Base-by-base conservation (phyloP, 75 land plant species). In the Cupressus sempervirens region DNA sequence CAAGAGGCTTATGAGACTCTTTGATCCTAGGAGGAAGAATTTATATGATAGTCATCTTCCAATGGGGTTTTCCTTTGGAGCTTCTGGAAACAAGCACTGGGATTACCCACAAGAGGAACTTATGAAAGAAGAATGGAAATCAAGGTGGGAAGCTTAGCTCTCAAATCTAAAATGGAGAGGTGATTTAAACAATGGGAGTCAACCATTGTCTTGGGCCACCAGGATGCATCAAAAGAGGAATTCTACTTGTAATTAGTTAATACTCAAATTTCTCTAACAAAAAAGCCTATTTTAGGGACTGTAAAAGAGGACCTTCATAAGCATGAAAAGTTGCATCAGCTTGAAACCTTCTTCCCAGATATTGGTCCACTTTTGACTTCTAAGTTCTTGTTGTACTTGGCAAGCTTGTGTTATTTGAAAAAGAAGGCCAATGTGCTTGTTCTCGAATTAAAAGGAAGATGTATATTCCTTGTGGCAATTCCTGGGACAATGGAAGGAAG, bases 1-100 rank as follows among this genome's bases (percentile, higher is more conserved):
- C n/a, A n/a, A n/a, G n/a, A n/a, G n/a, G n/a, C n/a, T n/a, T n/a
- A n/a, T n/a, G n/a, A n/a, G n/a, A n/a, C n/a, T n/a, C n/a, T n/a
- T n/a, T n/a, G n/a, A n/a, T n/a, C n/a, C n/a, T n/a, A n/a, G n/a
- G n/a, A n/a, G n/a, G n/a, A n/a, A n/a, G n/a, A n/a, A n/a, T n/a
- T n/a, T n/a, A n/a, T n/a, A n/a, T n/a, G n/a, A n/a, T n/a, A n/a
- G n/a, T n/a, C n/a, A n/a, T n/a, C n/a, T n/a, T n/a, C n/a, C n/a
- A 7, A 82, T 58, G 81, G 91, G 91, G 3, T 56, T 89, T 26
- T 87, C 84, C 26, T 56, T 90, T n/a, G 91, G 88, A 2, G 85
- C 86, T 83, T 86, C 91, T 14, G 86, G 91, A 7, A 23, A 91
- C 15, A 85, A 70, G 38, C 81, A 82, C 0, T 73, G 77, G 36